Evolutionary conservation across 2,329 filamentous ascomycete genomes (phyloP).

Genomic region (Drechslera avenae): DNA sequence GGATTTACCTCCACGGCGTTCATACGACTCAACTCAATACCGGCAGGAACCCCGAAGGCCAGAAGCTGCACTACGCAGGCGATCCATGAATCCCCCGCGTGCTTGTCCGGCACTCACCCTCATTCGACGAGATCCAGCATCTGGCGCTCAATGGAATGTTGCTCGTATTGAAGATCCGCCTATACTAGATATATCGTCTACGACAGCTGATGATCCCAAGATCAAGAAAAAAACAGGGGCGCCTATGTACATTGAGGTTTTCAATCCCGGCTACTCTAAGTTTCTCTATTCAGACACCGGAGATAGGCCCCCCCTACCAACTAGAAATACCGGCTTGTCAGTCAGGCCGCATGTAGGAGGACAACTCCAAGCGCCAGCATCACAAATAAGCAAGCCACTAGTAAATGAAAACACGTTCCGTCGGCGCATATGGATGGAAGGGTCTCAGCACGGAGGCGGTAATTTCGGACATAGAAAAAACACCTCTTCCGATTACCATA

Average conservation of each 20-base stretch:
- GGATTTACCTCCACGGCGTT: constrained; percentile 29
- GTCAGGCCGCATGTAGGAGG: constrained; percentile 13
- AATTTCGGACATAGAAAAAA: constrained; percentile 49
- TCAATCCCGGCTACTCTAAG: constrained; percentile 64
- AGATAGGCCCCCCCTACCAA: constrained; percentile 17
- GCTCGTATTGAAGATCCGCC: constrained; percentile 55
- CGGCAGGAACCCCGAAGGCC: constrained; percentile 30
- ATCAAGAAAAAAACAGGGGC: constrained; percentile 47
- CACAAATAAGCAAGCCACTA: neutral
- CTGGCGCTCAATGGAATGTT: constrained; percentile 58
- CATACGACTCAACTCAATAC: constrained; percentile 29
- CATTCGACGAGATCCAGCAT: constrained; percentile 57
- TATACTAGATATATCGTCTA: constrained; percentile 53
- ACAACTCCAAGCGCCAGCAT: neutral
- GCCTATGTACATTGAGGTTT: constrained; percentile 60
- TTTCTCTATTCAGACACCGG: constrained; percentile 51
- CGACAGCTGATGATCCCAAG: constrained; percentile 38
- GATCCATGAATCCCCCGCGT: constrained; percentile 20
- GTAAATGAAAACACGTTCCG: constrained; percentile 45
- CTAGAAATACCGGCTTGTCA: constrained; percentile 23
- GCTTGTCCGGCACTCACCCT: constrained; percentile 49
- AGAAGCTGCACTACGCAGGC: constrained; percentile 26
- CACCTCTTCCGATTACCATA: constrained; percentile 37
- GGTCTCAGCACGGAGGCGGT: constrained; percentile 47
- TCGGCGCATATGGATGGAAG: constrained; percentile 56